Evolutionary conservation across 2,329 filamentous ascomycete species (phyloP).

Genomic region (Zarea fungicola): DNA sequence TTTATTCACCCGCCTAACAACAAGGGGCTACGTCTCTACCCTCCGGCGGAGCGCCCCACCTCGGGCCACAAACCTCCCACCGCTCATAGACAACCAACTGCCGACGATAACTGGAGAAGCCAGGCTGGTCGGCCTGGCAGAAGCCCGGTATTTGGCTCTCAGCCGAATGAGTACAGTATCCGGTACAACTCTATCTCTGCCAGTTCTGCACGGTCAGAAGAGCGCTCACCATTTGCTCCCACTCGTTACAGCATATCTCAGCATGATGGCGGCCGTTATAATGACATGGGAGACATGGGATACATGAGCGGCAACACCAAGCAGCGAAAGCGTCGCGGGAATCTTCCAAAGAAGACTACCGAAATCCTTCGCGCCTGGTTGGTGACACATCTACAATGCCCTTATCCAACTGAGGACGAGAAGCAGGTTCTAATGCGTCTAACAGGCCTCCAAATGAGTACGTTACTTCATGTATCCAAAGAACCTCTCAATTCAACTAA

Average conservation of each 20-base stretch:
- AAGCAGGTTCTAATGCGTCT: conserved; percentile 74
- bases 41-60: conserved; percentile 28
- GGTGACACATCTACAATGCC: conserved; percentile 67
- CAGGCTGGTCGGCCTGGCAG: background rate
- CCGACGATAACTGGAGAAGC: conserved; percentile 8
- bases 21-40: conserved; percentile 47
- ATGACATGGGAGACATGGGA: conserved; percentile 35
- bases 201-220: conserved; percentile 37
- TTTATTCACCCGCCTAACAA: conserved; percentile 46
- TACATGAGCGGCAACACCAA: conserved; percentile 40
- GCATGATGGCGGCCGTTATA: conserved; percentile 37
- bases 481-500: conserved; percentile 15
- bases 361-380: conserved; percentile 80
- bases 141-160: conserved; percentile 25
- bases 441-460: conserved; percentile 75
- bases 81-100: conserved; percentile 12
- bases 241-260: conserved; percentile 32
- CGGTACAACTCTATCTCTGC: conserved; percentile 43
- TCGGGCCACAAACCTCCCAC: conserved; percentile 33
- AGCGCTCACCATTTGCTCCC: conserved; percentile 40
- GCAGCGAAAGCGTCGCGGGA: conserved; percentile 66
- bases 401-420: conserved; percentile 83
- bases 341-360: conserved; percentile 85
- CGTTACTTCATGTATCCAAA: conserved; percentile 29
- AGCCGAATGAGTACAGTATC: conserved; percentile 33